phyloP scores from a whole-genome alignment of 73 alveolate genomes.

The Uronychia binucleata region DNA sequence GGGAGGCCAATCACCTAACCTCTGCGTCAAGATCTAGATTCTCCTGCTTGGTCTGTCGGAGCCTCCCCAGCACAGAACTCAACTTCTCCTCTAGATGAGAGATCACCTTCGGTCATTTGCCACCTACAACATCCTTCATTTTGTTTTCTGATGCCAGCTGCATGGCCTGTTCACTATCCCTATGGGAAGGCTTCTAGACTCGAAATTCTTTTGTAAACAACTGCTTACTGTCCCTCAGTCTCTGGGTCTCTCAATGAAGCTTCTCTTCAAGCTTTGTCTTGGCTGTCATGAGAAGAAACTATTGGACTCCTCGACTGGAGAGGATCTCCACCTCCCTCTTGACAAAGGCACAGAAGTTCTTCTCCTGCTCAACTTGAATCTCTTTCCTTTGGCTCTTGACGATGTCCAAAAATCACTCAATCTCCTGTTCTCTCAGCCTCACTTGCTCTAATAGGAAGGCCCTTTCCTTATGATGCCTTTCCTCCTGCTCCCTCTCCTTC shows the following conservation, averaged over 20 bases:
- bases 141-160: neutral
- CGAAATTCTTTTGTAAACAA: too few relatives aligned
- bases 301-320: neutral
- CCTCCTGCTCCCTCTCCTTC: neutral
- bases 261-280: neutral
- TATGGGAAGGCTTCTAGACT: too few relatives aligned
- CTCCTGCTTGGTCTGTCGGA: neutral
- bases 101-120: neutral
- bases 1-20: too few relatives aligned
- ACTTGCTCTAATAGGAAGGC: neutral
- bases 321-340: neutral
- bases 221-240: neutral
- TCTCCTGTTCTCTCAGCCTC: neutral
- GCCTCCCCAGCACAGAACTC: neutral
- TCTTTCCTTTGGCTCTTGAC: neutral
- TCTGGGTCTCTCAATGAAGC: neutral
- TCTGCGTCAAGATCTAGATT: neutral
- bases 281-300: neutral
- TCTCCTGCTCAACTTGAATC: neutral
- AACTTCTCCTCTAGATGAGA: neutral
- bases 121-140: neutral
- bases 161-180: neutral
- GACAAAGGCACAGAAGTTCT: neutral
- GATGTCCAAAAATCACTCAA: neutral
- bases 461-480: neutral